Evolutionary conservation across 1,139 yeast species (phyloP).

Genomic region (Yamadazyma sp.): DNA sequence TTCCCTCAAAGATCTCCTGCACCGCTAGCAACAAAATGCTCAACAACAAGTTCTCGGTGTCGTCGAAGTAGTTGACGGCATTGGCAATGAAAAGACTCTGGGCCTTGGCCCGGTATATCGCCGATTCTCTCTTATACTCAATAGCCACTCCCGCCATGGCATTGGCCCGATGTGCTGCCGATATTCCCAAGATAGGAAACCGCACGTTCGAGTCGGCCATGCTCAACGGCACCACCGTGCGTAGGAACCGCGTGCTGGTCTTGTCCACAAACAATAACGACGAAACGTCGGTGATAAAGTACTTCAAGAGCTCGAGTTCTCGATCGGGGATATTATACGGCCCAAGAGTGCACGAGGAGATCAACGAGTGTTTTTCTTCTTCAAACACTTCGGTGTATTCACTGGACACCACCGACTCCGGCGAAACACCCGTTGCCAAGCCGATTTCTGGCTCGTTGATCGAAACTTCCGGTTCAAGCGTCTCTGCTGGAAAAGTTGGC

Average conservation of each 20-base stretch:
- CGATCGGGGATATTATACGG: slow-evolving; percentile 8
- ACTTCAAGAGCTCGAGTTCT: slow-evolving; percentile 16
- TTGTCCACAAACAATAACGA: slow-evolving; percentile 19
- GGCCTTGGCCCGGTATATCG: slow-evolving; percentile 17
- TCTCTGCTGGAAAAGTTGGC: slow-evolving; percentile 11
- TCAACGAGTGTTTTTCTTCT: slow-evolving; percentile 11
- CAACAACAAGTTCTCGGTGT: slow-evolving; percentile 15
- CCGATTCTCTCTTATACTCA: slow-evolving; percentile 16
- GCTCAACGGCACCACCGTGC: slow-evolving; percentile 19
- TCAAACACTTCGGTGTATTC: slow-evolving; percentile 11
- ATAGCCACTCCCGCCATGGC: slow-evolving; percentile 1
- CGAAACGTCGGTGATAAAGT: slow-evolving; percentile 20
- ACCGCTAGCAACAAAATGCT: slow-evolving; percentile 18
- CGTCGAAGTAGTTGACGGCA: slow-evolving; percentile 12
- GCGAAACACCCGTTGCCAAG: slow-evolving; percentile 1
- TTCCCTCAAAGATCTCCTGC: slow-evolving; percentile 21
- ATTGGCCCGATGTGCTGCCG: slow-evolving; percentile 20
- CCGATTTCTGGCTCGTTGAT: too few species aligned
- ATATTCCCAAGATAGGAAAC: slow-evolving; percentile 19
- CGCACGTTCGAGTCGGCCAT: slow-evolving; percentile 17
- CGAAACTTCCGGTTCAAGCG: background rate
- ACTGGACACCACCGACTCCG: slow-evolving; percentile 6
- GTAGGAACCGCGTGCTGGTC: slow-evolving; percentile 18
- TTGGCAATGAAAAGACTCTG: slow-evolving; percentile 15
- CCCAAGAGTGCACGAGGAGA: slow-evolving; percentile 9